Evolutionary conservation across 495 filamentous ascomycete genomes (phyloP), one percentile per base, ranked within the genome.

Genomic region (Penicillium verhagenii): DNA sequence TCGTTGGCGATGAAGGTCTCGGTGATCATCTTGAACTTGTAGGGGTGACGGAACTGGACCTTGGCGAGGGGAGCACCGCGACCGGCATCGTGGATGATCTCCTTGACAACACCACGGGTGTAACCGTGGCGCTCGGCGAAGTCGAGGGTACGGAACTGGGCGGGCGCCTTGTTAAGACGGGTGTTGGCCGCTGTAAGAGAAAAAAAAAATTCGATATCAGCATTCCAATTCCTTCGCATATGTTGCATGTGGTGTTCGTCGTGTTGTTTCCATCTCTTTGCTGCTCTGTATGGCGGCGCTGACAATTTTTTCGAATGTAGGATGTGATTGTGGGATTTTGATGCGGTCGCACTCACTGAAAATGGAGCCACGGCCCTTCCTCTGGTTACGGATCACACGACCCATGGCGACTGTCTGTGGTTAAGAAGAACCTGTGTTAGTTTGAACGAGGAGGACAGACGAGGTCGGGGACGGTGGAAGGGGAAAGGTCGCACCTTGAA

Each of bases 1-100:
- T 99, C 94, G 80, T 97, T 97, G 75, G 95, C 94, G 73, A 99
- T 97, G 86, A 98, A 96, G 59, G 94, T 95, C 87, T 91, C 92
- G 75, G 86, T 91, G 75, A 86, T 77, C 76, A 89, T 84, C 82
- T 89, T 90, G 84, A 86, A 94, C 76, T 85, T 84, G 85, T 95
- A 90, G 61, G 90, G 87, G 74, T 94, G 88, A 63, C 92, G 92
- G 89, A 98, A 98, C 69, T 85, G 79, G 67, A 98, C 92, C 73
- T 90, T 90, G 74, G 94, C 93, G 69, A 98, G 88, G 65, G 94
- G 94, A 76, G 95, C 94, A 79, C 94, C 94, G 80, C 94, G 91
- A 69, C 94, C 94, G 58, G 94, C 85, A 78, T 98, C 94, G 86
- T 99, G 94, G 81, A 99, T 88, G 76, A 99, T 96, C 70, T 97